Conservation (phyloP, 1,284 basidiomycete genomes). For the Tausonia pullulans region DNA sequence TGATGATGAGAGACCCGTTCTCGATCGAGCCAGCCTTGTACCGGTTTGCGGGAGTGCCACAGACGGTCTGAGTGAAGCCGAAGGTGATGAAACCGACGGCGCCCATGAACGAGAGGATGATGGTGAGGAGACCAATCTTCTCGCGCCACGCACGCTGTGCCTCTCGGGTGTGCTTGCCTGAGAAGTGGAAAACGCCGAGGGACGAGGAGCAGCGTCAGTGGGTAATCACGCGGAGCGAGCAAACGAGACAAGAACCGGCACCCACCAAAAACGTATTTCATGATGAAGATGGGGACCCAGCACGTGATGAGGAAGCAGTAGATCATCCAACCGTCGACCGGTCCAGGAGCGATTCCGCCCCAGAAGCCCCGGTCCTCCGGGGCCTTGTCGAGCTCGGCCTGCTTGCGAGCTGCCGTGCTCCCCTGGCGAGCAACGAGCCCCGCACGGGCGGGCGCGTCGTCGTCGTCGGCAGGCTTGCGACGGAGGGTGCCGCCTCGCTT, state of each 20-base stretch:
- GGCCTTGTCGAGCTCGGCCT: slow-evolving; percentile 24
- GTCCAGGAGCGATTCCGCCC: slow-evolving; percentile 65
- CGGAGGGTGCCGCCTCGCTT: slow-evolving; percentile 62
- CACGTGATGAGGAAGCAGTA: slow-evolving; percentile 84
- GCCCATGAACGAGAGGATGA: slow-evolving; percentile 76
- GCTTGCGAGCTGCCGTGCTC: slow-evolving; percentile 18
- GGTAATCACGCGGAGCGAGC: slow-evolving; percentile 6
- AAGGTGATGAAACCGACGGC: slow-evolving; percentile 96
- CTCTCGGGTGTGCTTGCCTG: slow-evolving; percentile 82
- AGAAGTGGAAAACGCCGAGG: background rate
- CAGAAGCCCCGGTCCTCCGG: slow-evolving; percentile 49
- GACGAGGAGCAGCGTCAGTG: background rate
- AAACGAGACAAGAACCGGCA: slow-evolving; percentile 13
- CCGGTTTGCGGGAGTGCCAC: slow-evolving; percentile 69
- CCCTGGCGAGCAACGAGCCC: slow-evolving; percentile 17
- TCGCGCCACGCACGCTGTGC: slow-evolving; percentile 91
- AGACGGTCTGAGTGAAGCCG: slow-evolving; percentile 94
- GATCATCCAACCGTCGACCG: slow-evolving; percentile 88
- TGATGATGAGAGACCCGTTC: slow-evolving; percentile 74
- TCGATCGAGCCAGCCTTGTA: slow-evolving; percentile 68
- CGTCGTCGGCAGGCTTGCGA: slow-evolving; percentile 43
- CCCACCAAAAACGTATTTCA: slow-evolving; percentile 37
- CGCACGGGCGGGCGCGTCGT: slow-evolving; percentile 30
- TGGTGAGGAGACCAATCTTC: slow-evolving; percentile 84
- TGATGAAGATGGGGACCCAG: slow-evolving; percentile 64